Base-by-base conservation (phyloP, 495 filamentous ascomycete species). In the Lasiosphaeria hispida region DNA sequence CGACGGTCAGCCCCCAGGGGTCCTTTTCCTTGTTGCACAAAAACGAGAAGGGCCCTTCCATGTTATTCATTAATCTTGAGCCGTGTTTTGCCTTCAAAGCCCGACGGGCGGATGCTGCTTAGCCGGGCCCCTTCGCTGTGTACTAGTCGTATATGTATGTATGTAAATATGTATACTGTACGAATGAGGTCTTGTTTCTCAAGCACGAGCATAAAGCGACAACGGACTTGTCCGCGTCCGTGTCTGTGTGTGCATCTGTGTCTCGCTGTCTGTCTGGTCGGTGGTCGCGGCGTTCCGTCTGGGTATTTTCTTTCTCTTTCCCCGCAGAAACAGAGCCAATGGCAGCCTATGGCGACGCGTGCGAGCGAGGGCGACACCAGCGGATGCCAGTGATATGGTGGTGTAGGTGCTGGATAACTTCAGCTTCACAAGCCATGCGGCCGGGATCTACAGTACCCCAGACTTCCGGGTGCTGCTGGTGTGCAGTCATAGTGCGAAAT, bases 61-160 rank as follows among this genome's bases (percentile, higher is more conserved):
- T 37, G 35, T 58, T 38, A 33, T 54, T 40, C 34, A 30, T 55
- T 55, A 65, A 61, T 63, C 55, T 64, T 67, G 63, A 63, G 63
- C 66, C 66, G 66, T 58, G 59, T 63, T 50, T 67, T 69, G 61
- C 64, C 66, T 63, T 62, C 7, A 49, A 43, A 60, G 56, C 57
- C 60, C 60, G 63, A 54, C 39, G 57, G 48, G 44, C 57, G 49
- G 57, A 37, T 49, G 19, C 15, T 58, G 57, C 60, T 53, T 56
- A 55, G 33, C 58, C 54, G 47, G 38, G 18, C 41, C 40, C 30
- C 30, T 41, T 34, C 38, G 23, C 17, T 11, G 18, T n/a, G 10
- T 6, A n/a, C n/a, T n/a, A 10, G 45, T 23, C 2, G 4, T n/a
- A 7, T 9, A 30, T 30, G 23, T 30, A 30, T 30, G 23, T 30